A percentile compares a stretch with the other conserved stretches of the same genome.
Conservation (phyloP, 2,329 filamentous ascomycete species). For the Keithomyces neogunnii region DNA sequence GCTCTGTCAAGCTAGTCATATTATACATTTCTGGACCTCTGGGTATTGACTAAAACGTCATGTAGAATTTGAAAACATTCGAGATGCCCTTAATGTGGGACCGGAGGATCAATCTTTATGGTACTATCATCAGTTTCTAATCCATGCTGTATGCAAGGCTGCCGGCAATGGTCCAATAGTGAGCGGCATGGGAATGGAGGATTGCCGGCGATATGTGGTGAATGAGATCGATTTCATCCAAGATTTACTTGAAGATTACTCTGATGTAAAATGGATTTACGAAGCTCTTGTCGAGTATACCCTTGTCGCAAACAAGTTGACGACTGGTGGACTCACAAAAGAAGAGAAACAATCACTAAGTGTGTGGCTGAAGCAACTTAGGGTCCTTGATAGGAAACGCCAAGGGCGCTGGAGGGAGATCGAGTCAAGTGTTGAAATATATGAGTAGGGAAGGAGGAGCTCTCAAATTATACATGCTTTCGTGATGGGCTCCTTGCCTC, state of each 20-base stretch:
- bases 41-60: no score
- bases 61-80: neutral
- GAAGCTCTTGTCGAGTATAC: constrained; percentile 4
- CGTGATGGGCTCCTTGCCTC: no score
- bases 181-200: neutral
- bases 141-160: neutral
- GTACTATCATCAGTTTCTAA: constrained; percentile 5
- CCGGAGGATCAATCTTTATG: constrained; percentile 5
- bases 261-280: constrained; percentile 2
- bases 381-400: neutral
- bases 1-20: no score
- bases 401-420: no score
- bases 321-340: neutral
- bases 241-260: constrained; percentile 3
- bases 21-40: no score
- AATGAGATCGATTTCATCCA: constrained; percentile 2
- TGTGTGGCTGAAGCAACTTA: neutral
- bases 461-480: no score
- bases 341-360: neutral
- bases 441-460: no score
- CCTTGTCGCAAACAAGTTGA: neutral
- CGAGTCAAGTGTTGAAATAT: no score
- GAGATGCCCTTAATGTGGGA: constrained; percentile 2
- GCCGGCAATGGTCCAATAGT: neutral
- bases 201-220: neutral